phyloP scores from a whole-genome alignment of 495 filamentous ascomycete species.

The Pseudevernia furfuracea region DNA sequence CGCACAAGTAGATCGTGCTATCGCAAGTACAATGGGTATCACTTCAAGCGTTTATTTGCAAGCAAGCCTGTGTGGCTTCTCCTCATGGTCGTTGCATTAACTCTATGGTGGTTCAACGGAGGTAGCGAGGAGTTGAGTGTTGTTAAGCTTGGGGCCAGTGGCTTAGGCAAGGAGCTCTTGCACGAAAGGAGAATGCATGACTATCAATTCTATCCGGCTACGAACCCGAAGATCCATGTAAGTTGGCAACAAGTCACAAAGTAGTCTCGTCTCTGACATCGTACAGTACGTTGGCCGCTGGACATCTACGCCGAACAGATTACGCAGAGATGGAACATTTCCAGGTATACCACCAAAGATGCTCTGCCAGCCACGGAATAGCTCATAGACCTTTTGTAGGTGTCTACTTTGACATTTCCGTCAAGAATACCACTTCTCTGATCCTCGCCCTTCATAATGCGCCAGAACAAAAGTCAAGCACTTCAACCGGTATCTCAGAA shows the following conservation, averaged over 20 bases:
- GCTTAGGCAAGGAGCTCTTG: constrained; percentile 25
- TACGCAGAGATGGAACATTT: constrained; percentile 33
- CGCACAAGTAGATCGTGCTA: constrained; percentile 14
- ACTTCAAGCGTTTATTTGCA: constrained; percentile 15
- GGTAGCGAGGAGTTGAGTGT: constrained; percentile 24
- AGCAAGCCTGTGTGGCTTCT: constrained; percentile 25
- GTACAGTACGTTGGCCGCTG: constrained; percentile 32
- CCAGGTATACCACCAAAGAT: constrained; percentile 24
- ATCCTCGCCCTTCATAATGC: constrained; percentile 33
- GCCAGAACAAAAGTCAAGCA: constrained; percentile 1
- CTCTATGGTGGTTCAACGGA: constrained; percentile 26
- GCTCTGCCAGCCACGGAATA: neutral
- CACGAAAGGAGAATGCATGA: constrained; percentile 25
- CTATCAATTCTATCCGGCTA: constrained; percentile 30
- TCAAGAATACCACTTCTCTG: constrained; percentile 30
- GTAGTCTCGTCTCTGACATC: neutral
- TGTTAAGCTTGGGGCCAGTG: constrained; percentile 21
- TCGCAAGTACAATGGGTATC: constrained; percentile 14
- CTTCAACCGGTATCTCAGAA: constrained; percentile 1
- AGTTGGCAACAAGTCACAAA: neutral
- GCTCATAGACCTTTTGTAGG: constrained; percentile 19
- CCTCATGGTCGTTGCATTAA: constrained; percentile 19
- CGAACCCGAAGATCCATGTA: constrained; percentile 32
- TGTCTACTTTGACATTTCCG: constrained; percentile 34
- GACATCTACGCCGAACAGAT: constrained; percentile 32